Percentiles rank a stretch among this genome's conserved stretches.
phyloP scores from a whole-genome alignment of 805 yeast species.

The Candida krabiensis region DNA sequence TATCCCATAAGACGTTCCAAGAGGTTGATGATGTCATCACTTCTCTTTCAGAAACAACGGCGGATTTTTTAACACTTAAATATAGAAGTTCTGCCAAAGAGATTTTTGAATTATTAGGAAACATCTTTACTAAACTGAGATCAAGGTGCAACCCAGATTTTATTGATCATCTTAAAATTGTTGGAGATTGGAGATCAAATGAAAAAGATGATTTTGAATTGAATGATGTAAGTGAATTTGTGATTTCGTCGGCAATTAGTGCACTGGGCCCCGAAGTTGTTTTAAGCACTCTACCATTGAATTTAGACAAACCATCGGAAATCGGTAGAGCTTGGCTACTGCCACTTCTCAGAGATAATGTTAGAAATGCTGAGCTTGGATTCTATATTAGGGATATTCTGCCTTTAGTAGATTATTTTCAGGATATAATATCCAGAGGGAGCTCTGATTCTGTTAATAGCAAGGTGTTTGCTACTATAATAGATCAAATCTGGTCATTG shows the following conservation, averaged over 20 bases:
- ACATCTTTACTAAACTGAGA: constrained; percentile 62
- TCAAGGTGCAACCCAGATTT: constrained; percentile 71
- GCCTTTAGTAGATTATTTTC: constrained; percentile 63
- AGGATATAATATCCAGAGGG: constrained; percentile 42
- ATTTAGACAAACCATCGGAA: constrained; percentile 57
- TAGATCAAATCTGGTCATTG: constrained; percentile 91
- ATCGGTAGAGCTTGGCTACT: constrained; percentile 96
- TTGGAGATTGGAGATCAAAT: constrained; percentile 85
- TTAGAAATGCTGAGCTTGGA: constrained; percentile 64
- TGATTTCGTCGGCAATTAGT: constrained; percentile 74
- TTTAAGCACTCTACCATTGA: constrained; percentile 72
- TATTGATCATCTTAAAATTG: constrained; percentile 59
- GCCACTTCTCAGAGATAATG: constrained; percentile 86
- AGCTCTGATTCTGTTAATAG: constrained; percentile 61
- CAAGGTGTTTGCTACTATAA: constrained; percentile 79
- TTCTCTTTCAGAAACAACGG: constrained; percentile 50
- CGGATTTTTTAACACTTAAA: constrained; percentile 64
- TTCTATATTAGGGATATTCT: constrained; percentile 63
- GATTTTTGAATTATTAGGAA: constrained; percentile 65
- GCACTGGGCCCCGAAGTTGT: constrained; percentile 88
- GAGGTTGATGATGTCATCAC: constrained; percentile 53
- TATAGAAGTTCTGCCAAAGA: constrained; percentile 77
- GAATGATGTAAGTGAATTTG: constrained; percentile 75
- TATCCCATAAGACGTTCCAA: constrained; percentile 53
- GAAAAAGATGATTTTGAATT: constrained; percentile 68